Evolutionary conservation across 1,139 yeast genomes (phyloP).

Genomic region (Sugiyamaella neomexicana): DNA sequence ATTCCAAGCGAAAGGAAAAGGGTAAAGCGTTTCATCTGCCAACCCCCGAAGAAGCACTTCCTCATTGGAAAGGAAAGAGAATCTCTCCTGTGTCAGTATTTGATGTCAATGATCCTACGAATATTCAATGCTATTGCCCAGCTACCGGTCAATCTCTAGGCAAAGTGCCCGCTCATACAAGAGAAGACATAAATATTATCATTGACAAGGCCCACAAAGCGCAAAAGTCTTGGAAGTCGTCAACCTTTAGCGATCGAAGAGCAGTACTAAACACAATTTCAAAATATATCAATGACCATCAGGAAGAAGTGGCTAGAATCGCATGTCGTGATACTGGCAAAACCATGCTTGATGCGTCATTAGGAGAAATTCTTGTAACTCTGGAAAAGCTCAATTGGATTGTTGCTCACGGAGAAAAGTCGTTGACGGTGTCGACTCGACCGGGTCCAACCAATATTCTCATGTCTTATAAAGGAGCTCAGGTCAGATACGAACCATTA

Average conservation of each 20-base stretch:
- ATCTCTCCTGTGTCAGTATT: conserved; percentile 58
- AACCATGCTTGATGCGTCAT: conserved; percentile 90
- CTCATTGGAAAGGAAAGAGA: conserved; percentile 90
- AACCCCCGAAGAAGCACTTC: conserved; percentile 79
- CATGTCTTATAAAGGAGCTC: conserved; percentile 84
- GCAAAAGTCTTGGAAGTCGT: conserved; percentile 53
- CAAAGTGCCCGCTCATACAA: conserved; percentile 59
- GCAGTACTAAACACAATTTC: conserved; percentile 69
- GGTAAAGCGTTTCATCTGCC: conserved; percentile 20
- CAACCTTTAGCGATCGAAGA: conserved; percentile 64
- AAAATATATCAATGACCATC: conserved; percentile 73
- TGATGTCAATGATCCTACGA: conserved; percentile 57
- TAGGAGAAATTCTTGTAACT: conserved; percentile 92
- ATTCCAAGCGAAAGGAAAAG: conserved; percentile 17
- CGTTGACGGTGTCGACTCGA: conserved; percentile 69
- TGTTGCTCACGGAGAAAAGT: conserved; percentile 72
- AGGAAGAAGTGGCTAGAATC: conserved; percentile 80
- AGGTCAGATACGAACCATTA: conserved; percentile 88
- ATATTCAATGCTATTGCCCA: conserved; percentile 86
- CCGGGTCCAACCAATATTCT: conserved; percentile 85
- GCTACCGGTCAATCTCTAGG: conserved; percentile 93
- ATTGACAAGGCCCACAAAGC: conserved; percentile 57
- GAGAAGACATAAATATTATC: conserved; percentile 66
- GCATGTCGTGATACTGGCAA: conserved; percentile 97
- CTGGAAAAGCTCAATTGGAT: conserved; percentile 91